phyloP scores from a whole-genome alignment of 2,329 filamentous ascomycete genomes.

The Hymenoscyphus infarciens region DNA sequence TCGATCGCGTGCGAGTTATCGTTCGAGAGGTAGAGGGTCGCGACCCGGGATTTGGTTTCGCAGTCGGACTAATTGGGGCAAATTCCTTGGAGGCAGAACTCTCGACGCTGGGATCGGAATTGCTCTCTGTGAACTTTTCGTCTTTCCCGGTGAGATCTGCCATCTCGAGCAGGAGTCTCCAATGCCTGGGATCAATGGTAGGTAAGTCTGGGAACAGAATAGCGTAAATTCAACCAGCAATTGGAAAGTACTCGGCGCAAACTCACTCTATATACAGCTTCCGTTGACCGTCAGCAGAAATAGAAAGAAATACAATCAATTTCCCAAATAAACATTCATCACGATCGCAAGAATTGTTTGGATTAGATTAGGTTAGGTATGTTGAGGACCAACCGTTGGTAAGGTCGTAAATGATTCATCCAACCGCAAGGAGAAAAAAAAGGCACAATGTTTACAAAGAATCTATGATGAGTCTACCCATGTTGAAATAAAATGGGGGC shows the following conservation, averaged over 20 bases:
- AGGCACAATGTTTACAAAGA: not conserved
- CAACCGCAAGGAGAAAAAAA: not conserved
- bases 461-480: not conserved
- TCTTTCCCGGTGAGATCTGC: slow-evolving; percentile 6
- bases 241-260: not conserved
- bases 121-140: not conserved
- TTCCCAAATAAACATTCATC: not conserved
- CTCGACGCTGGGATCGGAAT: slow-evolving; percentile 6
- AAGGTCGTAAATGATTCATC: not conserved
- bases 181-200: not conserved
- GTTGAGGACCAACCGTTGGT: slow-evolving; percentile 1
- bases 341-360: not conserved
- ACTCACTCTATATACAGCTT: not conserved
- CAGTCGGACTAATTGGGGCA: slow-evolving; percentile 21
- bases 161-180: not conserved
- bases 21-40: slow-evolving; percentile 11
- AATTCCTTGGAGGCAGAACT: slow-evolving; percentile 19
- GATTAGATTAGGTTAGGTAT: not conserved
- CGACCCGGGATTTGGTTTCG: slow-evolving; percentile 15
- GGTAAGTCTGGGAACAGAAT: not conserved
- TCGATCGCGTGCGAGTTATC: slow-evolving; percentile 26
- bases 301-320: not conserved
- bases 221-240: not conserved
- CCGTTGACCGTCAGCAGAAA: not conserved
- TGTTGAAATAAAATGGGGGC: not conserved